Evolutionary conservation across 345 rosid genomes (phyloP), one percentile per base, ranked within the genome.

Genomic region (Populus nigra): DNA sequence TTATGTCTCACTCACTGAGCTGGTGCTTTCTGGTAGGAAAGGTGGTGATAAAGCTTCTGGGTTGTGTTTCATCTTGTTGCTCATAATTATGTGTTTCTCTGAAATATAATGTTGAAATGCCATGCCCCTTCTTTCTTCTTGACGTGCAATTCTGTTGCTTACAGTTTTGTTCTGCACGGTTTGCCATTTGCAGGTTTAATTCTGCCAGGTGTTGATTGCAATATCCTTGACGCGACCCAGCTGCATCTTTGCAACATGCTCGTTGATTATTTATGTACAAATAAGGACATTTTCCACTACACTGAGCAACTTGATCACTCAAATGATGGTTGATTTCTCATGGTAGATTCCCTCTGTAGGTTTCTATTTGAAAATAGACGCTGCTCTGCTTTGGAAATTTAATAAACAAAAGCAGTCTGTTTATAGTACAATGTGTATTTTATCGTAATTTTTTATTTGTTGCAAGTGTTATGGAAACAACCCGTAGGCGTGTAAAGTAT

Each of bases 131-230:
- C 22, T 39, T 39, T 1, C 13, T 22, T 22, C 11, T 68, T 11
- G 47, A 20, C 27, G 39, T 68, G 55, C 35, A 41, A 23, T 15
- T 66, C n/a, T 65, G 41, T 20, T 75, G 63, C 33, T 22, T 13
- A 8, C 62, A 41, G 36, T 31, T 83, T 66, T 47, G 6, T 57
- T 61, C 45, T 68, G 6, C 11, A 25, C 15, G 62, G 36, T 33
- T 20, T 39, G 1, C 2, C 22, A 62, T 71, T 65, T 81, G 74
- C 88, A 86, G 88, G 82, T 74, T 73, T 29, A 66, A 63, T 45
- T 83, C 88, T 65, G 79, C 73, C 29, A 81, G 66, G 76, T 81
- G 84, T 73, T 86, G 85, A 84, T 77, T 5, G n/a, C 71, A 59
- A 50, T 63, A 70, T 13, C 73, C 18, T 23, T 15, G 62, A 11